Evolutionary conservation across 768 basidiomycete species (phyloP).

Genomic region (Podaxis carcinomalis): DNA sequence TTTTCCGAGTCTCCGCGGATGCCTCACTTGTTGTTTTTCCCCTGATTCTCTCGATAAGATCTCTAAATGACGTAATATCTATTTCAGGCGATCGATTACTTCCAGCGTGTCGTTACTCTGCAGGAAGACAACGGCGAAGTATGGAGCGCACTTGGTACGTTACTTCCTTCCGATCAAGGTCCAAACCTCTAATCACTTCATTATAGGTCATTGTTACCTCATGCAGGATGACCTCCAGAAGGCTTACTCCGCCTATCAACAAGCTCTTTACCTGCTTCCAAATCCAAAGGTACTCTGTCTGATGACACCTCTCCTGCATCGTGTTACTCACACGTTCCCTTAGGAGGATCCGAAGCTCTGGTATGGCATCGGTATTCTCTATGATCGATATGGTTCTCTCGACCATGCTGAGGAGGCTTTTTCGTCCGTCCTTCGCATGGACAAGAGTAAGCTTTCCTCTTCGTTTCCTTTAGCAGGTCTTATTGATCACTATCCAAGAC

Average conservation of each 20-base stretch:
- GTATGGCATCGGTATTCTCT: constrained; percentile 99
- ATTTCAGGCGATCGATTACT: constrained; percentile 90
- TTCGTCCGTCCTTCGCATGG: constrained; percentile 93
- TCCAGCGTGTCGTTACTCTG: constrained; percentile 85
- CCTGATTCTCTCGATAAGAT: constrained; percentile 29
- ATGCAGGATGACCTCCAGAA: constrained; percentile 99
- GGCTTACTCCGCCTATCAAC: constrained; percentile 97
- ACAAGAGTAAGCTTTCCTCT: constrained; percentile 69
- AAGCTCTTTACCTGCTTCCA: constrained; percentile 91
- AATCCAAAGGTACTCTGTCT: constrained; percentile 74
- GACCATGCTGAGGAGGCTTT: constrained; percentile 99
- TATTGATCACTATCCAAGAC: constrained; percentile 43
- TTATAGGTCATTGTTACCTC: constrained; percentile 88
- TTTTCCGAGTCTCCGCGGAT: constrained; percentile 33
- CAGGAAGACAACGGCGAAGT: constrained; percentile 98
- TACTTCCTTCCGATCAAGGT: constrained; percentile 13
- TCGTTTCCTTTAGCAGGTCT: constrained; percentile 4
- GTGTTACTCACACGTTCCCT: constrained; percentile 5
- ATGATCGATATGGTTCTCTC: constrained; percentile 96
- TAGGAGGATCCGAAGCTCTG: constrained; percentile 96
- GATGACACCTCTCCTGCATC: not conserved
- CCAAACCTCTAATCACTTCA: constrained; percentile 10
- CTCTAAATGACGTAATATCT: constrained; percentile 34
- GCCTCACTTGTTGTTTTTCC: constrained; percentile 24
- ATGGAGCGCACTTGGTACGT: constrained; percentile 90